Conservation (phyloP, 1,139 yeast genomes). For the Entelexis paramagnoliae region DNA sequence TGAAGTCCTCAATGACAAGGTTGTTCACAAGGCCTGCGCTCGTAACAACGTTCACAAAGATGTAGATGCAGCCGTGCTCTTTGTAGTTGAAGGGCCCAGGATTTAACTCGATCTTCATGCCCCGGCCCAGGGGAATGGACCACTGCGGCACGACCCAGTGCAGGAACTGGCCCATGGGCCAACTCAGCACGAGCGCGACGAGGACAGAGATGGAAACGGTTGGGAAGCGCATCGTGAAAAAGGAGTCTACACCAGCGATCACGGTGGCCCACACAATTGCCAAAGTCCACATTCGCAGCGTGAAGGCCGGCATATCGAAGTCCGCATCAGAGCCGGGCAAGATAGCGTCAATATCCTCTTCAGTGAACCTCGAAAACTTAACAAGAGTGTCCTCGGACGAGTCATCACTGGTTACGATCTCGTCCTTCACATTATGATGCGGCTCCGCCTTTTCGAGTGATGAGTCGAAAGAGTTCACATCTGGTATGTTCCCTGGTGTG, state of each 20-base stretch:
- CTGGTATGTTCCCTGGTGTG: background rate
- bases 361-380: constrained; percentile 14
- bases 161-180: constrained; percentile 53
- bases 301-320: constrained; percentile 26
- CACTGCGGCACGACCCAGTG: constrained; percentile 40
- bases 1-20: constrained; percentile 36
- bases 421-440: background rate
- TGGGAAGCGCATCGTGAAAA: constrained; percentile 53
- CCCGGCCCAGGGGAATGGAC: constrained; percentile 9
- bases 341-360: constrained; percentile 16
- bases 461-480: background rate
- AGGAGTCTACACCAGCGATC: constrained; percentile 51
- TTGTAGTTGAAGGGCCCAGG: constrained; percentile 53
- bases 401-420: background rate
- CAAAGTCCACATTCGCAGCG: constrained; percentile 52
- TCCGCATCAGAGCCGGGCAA: constrained; percentile 17
- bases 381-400: background rate
- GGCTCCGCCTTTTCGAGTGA: background rate
- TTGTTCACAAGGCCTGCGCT: constrained; percentile 20
- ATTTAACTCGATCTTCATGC: constrained; percentile 34
- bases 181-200: constrained; percentile 50
- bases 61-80: constrained; percentile 18
- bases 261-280: constrained; percentile 45
- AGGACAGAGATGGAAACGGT: constrained; percentile 45
- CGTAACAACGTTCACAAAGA: constrained; percentile 18